phyloP scores from a whole-genome alignment of 2,329 filamentous ascomycete genomes.

The Apiospora sp. region DNA sequence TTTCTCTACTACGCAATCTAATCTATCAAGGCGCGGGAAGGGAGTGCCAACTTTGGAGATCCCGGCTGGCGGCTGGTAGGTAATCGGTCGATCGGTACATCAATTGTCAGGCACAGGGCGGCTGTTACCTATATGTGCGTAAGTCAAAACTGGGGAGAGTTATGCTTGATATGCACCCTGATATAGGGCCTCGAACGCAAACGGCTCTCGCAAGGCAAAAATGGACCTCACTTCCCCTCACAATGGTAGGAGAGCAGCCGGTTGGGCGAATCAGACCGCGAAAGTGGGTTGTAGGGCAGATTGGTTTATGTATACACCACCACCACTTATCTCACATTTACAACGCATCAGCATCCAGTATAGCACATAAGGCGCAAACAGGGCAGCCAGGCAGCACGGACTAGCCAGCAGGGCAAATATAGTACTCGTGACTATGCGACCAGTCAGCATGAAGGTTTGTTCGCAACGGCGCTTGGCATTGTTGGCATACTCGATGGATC shows the following conservation, averaged over 20 bases:
- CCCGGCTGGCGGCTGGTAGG: neutral
- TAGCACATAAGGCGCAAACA: neutral
- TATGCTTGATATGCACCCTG: neutral
- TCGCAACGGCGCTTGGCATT: neutral
- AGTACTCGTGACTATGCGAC: neutral
- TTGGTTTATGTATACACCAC: neutral
- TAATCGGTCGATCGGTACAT: slow-evolving; percentile 10
- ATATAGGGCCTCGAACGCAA: neutral
- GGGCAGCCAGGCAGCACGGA: neutral
- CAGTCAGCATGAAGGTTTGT: neutral
- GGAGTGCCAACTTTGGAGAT: slow-evolving; percentile 7
- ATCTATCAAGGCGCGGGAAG: neutral
- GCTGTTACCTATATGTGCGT: neutral
- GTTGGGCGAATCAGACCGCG: neutral
- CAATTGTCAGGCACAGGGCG: neutral
- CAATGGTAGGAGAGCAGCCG: neutral
- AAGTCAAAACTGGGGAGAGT: slow-evolving; percentile 1
- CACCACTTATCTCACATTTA: neutral
- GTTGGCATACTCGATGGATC: neutral
- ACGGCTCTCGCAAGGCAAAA: neutral
- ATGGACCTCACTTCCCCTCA: neutral
- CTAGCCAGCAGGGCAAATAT: neutral
- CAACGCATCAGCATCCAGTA: slow-evolving; percentile 5
- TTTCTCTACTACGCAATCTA: slow-evolving; percentile 3
- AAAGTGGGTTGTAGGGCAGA: neutral